Percentiles rank a stretch among this genome's conserved stretches.
These are phyloP conservation scores for Reutealis trisperma DNA, from an alignment of 345 rosid genomes.

Conservation along the genomic window DNA sequence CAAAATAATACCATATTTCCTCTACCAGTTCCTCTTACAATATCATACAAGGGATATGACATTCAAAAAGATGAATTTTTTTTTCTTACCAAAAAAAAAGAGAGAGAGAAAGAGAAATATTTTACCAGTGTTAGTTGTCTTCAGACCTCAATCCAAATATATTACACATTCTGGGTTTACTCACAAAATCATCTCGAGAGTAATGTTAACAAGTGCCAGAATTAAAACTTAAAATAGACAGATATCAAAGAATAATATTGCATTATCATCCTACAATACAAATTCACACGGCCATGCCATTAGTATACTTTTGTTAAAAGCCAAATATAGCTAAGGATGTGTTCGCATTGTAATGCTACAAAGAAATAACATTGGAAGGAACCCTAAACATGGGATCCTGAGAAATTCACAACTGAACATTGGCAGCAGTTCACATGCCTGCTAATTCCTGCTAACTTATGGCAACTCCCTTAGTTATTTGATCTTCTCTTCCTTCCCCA, in stretches of 20 bases:
- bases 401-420: background rate
- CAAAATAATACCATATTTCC: no score
- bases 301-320: background rate
- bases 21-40: no score
- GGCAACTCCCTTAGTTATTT: background rate
- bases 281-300: background rate
- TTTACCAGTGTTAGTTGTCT: no score
- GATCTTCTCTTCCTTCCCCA: background rate
- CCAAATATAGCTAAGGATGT: background rate
- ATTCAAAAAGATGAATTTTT: no score
- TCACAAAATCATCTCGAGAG: no score
- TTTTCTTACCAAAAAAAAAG: no score
- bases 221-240: background rate
- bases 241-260: background rate
- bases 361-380: background rate
- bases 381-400: background rate
- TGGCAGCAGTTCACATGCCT: background rate
- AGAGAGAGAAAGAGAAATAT: no score
- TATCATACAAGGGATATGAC: no score
- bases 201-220: background rate
- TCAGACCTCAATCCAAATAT: no score
- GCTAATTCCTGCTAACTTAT: background rate
- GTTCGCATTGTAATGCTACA: background rate
- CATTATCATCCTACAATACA: background rate
- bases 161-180: no score